Conservation (phyloP, 495 filamentous ascomycete genomes). For the Aspergillus affinis region DNA sequence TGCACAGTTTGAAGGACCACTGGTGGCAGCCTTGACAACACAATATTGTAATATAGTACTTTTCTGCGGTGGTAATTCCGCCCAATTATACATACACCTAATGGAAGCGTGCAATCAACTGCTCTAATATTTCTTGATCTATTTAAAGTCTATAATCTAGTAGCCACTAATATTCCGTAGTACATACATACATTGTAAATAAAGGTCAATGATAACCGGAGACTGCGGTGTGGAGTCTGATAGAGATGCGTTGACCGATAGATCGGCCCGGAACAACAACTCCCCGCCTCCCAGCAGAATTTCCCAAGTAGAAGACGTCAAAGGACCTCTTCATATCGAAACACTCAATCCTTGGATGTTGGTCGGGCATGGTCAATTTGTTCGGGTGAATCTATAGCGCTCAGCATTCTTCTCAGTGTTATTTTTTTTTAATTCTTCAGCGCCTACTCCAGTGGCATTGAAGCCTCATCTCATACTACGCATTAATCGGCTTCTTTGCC, state of each 20-base stretch:
- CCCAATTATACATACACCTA: conserved; percentile 27
- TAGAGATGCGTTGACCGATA: neutral
- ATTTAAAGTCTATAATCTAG: neutral
- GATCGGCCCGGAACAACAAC: conserved; percentile 29
- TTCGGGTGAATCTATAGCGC: neutral
- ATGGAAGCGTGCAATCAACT: conserved; percentile 14
- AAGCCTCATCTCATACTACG: neutral
- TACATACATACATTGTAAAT: too few relatives aligned
- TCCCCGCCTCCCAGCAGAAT: conserved; percentile 32
- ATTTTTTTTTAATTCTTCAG: neutral
- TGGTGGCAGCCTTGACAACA: conserved; percentile 25
- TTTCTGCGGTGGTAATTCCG: conserved; percentile 17
- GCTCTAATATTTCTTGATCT: neutral
- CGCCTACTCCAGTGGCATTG: neutral
- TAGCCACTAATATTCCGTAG: neutral
- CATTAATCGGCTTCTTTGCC: neutral
- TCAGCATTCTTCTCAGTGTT: neutral
- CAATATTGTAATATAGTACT: conserved; percentile 43
- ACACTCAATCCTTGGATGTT: neutral
- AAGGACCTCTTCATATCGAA: neutral
- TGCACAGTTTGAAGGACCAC: conserved; percentile 23
- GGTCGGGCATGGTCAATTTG: neutral
- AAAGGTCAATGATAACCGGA: too few relatives aligned
- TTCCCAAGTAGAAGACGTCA: conserved; percentile 28
- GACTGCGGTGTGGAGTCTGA: neutral